Evolutionary conservation across 2,329 filamentous ascomycete genomes (phyloP), one percentile per base, ranked within the genome.

Genomic region (Phialophora chinensis): DNA sequence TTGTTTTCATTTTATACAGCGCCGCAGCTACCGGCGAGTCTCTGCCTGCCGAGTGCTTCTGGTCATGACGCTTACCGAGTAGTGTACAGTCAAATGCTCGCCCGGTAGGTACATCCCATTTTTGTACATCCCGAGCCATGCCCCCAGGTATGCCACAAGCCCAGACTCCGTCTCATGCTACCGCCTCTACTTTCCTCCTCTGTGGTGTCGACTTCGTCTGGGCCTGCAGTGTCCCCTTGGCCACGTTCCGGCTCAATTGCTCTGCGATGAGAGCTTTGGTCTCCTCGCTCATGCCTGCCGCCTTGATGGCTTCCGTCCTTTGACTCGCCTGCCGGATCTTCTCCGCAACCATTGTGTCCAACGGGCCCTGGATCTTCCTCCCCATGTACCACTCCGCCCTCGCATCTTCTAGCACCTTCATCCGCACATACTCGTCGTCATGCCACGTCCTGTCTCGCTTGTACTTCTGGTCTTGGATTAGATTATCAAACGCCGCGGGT

Each of bases 351-450:
- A 64, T 20, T 38, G 66, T 61, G n/a, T 47, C 62, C 27, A 50
- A 29, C 7, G 68, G 70, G 8, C 66, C 64, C 20, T 64, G 63
- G 6, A 73, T 44, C 49, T 57, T 71, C 17, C 70, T 54, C 42
- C 60, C 31, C 52, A 65, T 59, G 42, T 68, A 73, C 71, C 71
- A 73, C 7, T 62, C 65, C 10, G 67, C 57, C 38, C 71, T 60
- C 4, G 70, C 71, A 50, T 73, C 71, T 59, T 73, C 71, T 3
- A 73, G 60, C 27, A 73, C 62, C 67, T 73, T 73, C 57, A 65
- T 69, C 25, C 65, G 62, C 61, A 72, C 66, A 44, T 68, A 73
- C 27, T 73, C 67, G 14, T 68, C 65, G 17, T 71, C 70, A 52
- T 72, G 70, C 60, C 61, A 64, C 52, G 31, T 47, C 6, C 63